Evolutionary conservation across 1,284 basidiomycete genomes (phyloP).

Genomic region (Microstroma glucosiphilum): DNA sequence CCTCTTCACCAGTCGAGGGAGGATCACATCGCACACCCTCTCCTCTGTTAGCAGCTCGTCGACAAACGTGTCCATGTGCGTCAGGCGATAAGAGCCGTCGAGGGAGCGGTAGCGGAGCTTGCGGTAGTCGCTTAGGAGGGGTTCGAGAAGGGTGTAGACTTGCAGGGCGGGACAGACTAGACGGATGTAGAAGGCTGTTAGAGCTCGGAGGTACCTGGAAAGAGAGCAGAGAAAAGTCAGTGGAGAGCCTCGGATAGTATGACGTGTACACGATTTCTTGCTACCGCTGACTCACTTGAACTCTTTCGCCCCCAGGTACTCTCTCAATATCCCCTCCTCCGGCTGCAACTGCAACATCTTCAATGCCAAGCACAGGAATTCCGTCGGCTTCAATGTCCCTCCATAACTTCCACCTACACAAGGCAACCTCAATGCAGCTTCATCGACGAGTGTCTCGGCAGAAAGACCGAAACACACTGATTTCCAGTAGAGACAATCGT

Average conservation of each 20-base stretch:
- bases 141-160: conserved; percentile 87
- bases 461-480: conserved; percentile 58
- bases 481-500: conserved; percentile 94
- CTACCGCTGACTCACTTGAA: conserved; percentile 71
- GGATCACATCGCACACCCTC: conserved; percentile 89
- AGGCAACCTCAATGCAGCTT: conserved; percentile 67
- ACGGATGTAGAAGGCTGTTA: conserved; percentile 89
- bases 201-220: conserved; percentile 77
- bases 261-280: background rate
- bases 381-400: conserved; percentile 27
- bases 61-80: conserved; percentile 87
- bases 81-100: conserved; percentile 57
- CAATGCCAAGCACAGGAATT: conserved; percentile 75
- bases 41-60: conserved; percentile 79
- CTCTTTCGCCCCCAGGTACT: conserved; percentile 89
- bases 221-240: background rate
- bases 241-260: background rate
- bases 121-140: conserved; percentile 83
- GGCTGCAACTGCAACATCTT: conserved; percentile 96
- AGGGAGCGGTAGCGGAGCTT: conserved; percentile 64
- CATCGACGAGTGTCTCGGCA: conserved; percentile 87
- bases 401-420: conserved; percentile 70
- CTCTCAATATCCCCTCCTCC: conserved; percentile 87
- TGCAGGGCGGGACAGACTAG: conserved; percentile 85
- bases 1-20: conserved; percentile 81